These are phyloP conservation scores for Tephrocybe sp. DNA, from an alignment of 768 basidiomycete species.

Conservation along the genomic window DNA sequence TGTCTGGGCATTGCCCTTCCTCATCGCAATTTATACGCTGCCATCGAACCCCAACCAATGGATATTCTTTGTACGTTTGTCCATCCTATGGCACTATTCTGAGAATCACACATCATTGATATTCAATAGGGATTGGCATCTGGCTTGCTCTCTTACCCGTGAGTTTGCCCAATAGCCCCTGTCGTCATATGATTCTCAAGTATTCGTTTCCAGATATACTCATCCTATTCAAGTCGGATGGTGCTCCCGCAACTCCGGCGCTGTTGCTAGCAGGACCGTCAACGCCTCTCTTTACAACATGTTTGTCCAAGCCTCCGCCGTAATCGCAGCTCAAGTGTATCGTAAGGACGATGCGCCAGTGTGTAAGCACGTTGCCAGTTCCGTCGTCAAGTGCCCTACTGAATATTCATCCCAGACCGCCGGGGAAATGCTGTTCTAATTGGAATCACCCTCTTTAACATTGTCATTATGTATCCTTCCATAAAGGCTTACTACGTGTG, in stretches of 20 bases:
- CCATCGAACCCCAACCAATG: slow-evolving; percentile 51
- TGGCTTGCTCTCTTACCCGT: slow-evolving; percentile 47
- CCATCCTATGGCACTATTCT: not conserved
- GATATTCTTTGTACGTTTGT: slow-evolving; percentile 47
- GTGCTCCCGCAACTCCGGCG: slow-evolving; percentile 62
- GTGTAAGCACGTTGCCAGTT: no score
- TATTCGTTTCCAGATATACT: slow-evolving; percentile 32
- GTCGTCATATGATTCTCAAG: not conserved
- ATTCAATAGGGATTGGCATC: slow-evolving; percentile 37
- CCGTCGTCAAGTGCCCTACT: no score
- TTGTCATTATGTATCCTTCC: slow-evolving; percentile 50
- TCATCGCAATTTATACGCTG: slow-evolving; percentile 53
- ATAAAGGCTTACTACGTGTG: slow-evolving; percentile 58
- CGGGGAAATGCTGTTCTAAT: slow-evolving; percentile 62
- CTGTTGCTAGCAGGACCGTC: slow-evolving; percentile 58
- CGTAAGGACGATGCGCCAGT: slow-evolving; percentile 54
- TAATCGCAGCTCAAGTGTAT: slow-evolving; percentile 59
- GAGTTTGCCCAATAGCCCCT: slow-evolving; percentile 4
- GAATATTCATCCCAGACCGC: slow-evolving; percentile 44
- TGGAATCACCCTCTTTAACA: slow-evolving; percentile 47
- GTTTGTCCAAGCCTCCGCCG: slow-evolving; percentile 44
- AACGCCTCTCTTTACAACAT: slow-evolving; percentile 63
- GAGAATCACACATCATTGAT: not conserved
- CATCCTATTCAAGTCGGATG: slow-evolving; percentile 58
- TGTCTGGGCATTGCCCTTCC: slow-evolving; percentile 61